Evolutionary conservation across 345 rosid species (phyloP).

Genomic region (Ailanthus altissimus): DNA sequence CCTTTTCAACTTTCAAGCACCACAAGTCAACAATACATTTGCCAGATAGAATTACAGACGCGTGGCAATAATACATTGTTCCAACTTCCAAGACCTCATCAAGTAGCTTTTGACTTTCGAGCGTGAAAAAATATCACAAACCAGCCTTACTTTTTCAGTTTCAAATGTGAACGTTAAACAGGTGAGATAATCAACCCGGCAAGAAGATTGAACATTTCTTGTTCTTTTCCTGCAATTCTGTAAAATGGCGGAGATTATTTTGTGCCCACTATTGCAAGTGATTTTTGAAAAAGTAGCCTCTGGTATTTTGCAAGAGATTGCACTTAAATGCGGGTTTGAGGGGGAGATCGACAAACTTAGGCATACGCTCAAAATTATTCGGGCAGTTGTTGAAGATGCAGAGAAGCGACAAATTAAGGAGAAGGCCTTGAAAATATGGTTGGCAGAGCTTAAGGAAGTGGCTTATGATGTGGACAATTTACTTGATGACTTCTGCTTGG

Average conservation of each 20-base stretch:
- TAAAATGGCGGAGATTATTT: slow-evolving; percentile 6
- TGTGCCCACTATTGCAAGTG: slow-evolving; percentile 18
- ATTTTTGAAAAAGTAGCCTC: slow-evolving; percentile 23
- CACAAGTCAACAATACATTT: not conserved
- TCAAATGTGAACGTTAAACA: too few relatives aligned
- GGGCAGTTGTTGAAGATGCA: slow-evolving; percentile 27
- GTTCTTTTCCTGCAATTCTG: not conserved
- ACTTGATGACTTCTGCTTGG: slow-evolving; percentile 8
- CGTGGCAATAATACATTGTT: not conserved
- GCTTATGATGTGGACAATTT: slow-evolving; percentile 11
- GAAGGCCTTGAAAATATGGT: slow-evolving; percentile 17
- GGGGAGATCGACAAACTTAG: slow-evolving; percentile 15
- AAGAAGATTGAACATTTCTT: not conserved
- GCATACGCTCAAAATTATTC: not conserved
- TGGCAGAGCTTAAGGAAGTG: slow-evolving; percentile 15
- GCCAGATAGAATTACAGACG: not conserved
- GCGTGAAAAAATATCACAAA: not conserved
- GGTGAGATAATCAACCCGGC: not conserved
- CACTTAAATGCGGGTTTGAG: not conserved
- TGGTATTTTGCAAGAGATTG: slow-evolving; percentile 4
- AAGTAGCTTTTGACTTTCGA: not conserved
- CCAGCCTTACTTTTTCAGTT: not conserved
- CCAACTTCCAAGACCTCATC: not conserved
- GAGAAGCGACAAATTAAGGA: slow-evolving; percentile 18
- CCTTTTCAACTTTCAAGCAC: not conserved